A percentile compares a stretch with the other conserved stretches of the same genome.
Conservation (phyloP, 805 yeast genomes). For the Barnettozyma sucrosica region DNA sequence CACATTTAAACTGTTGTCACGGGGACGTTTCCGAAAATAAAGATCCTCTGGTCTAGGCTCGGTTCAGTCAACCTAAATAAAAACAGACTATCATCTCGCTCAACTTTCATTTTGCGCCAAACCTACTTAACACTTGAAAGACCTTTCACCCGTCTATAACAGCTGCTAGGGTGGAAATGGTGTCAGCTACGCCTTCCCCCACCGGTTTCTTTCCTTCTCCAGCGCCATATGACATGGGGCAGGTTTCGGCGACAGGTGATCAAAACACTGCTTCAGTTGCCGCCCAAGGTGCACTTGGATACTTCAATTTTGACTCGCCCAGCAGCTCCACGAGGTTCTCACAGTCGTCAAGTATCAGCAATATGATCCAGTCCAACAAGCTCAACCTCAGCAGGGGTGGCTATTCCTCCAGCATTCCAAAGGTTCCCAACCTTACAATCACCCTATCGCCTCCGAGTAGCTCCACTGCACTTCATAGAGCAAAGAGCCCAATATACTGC, state of each 20-base stretch:
- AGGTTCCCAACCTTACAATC: constrained; percentile 2
- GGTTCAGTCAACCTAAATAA: neutral
- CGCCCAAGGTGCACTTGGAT: neutral
- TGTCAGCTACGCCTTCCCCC: constrained; percentile 5
- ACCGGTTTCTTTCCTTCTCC: neutral
- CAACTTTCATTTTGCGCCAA: no score
- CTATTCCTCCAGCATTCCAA: neutral
- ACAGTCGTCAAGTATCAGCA: neutral
- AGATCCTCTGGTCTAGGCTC: neutral
- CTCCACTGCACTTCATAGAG: neutral
- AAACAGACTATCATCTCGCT: neutral
- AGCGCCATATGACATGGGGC: neutral
- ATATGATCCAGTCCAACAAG: neutral
- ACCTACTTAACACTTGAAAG: no score
- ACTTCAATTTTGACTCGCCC: neutral
- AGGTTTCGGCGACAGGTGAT: neutral
- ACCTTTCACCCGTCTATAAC: neutral
- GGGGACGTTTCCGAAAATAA: neutral
- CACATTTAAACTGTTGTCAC: neutral
- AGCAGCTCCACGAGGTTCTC: neutral
- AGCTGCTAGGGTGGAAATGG: neutral
- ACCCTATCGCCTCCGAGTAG: constrained; percentile 1
- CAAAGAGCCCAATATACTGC: constrained; percentile 11
- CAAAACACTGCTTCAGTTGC: neutral
- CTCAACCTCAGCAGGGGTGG: neutral